phyloP scores from a whole-genome alignment of 495 filamentous ascomycete genomes.

The Immersiella caudata region DNA sequence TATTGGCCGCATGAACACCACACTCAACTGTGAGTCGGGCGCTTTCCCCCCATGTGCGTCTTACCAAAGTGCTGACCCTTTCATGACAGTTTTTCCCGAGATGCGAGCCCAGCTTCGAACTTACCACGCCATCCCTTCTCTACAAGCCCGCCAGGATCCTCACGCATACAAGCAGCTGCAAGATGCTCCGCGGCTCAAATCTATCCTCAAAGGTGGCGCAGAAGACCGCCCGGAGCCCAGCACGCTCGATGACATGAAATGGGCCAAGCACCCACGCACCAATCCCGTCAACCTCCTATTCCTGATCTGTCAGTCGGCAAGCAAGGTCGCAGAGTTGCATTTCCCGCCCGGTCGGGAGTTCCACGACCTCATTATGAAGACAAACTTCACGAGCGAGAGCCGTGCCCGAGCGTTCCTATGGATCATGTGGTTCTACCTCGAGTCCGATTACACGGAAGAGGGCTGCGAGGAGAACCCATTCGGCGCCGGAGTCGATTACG shows the following conservation, averaged over 20 bases:
- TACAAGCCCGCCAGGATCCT: conserved; percentile 92
- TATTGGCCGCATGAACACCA: conserved; percentile 98
- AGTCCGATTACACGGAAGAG: conserved; percentile 86
- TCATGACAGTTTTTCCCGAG: conserved; percentile 84
- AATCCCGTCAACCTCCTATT: conserved; percentile 98
- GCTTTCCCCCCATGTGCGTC: neutral
- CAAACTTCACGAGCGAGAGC: conserved; percentile 76
- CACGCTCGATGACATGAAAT: conserved; percentile 80
- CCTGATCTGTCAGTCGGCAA: conserved; percentile 86
- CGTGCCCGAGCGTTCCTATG: conserved; percentile 90
- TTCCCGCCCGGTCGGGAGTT: conserved; percentile 87
- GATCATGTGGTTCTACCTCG: conserved; percentile 99
- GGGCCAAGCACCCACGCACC: conserved; percentile 70
- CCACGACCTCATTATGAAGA: conserved; percentile 93
- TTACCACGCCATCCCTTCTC: conserved; percentile 95
- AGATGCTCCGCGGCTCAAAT: conserved; percentile 93
- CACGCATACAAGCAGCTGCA: conserved; percentile 98
- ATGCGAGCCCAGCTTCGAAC: conserved; percentile 98
- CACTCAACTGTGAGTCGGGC: conserved; percentile 79
- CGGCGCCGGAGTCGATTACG: conserved; percentile 70
- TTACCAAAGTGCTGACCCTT: conserved; percentile 18
- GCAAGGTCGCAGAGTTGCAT: conserved; percentile 89
- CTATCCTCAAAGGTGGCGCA: conserved; percentile 94
- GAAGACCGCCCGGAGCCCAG: conserved; percentile 89
- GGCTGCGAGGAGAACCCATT: conserved; percentile 88